These are phyloP conservation scores for Penicillium arizonense DNA, from an alignment of 495 filamentous ascomycete genomes.

Conservation along the genomic window DNA sequence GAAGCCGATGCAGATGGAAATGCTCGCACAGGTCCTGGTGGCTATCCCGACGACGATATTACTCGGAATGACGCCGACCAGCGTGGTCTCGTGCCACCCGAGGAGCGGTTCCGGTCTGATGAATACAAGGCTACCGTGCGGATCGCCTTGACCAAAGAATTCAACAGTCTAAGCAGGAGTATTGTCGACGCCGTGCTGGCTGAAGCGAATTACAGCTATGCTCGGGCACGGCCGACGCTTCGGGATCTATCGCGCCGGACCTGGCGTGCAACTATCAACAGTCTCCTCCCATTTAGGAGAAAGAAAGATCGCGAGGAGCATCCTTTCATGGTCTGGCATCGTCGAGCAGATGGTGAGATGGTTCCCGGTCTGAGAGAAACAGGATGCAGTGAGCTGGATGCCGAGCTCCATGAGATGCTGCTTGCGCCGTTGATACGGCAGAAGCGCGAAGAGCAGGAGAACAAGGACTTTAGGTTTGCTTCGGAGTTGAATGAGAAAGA, in stretches of 20 bases:
- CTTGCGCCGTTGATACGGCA: conserved; percentile 61
- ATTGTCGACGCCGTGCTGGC: conserved; percentile 86
- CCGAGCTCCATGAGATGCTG: conserved; percentile 68
- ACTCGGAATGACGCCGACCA: conserved; percentile 9
- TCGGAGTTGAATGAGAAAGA: conserved; percentile 69
- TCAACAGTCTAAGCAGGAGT: conserved; percentile 74
- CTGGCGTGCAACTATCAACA: conserved; percentile 81
- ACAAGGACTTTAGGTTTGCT: conserved; percentile 62
- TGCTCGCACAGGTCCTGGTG: neutral
- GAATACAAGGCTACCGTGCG: conserved; percentile 74
- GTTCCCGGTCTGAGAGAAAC: conserved; percentile 66
- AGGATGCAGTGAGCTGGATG: conserved; percentile 73
- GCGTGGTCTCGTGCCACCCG: conserved; percentile 49
- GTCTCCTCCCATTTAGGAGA: conserved; percentile 65
- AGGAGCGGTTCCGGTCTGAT: conserved; percentile 71
- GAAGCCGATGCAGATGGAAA: conserved; percentile 10
- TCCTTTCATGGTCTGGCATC: conserved; percentile 65
- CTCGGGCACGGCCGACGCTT: conserved; percentile 70
- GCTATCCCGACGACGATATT: conserved; percentile 6
- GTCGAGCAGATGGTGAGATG: conserved; percentile 41
- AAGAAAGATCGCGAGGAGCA: conserved; percentile 59
- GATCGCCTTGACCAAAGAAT: conserved; percentile 66
- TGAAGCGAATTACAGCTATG: conserved; percentile 86
- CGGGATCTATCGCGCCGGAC: conserved; percentile 73
- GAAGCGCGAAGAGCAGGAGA: conserved; percentile 55